These are phyloP conservation scores for Colletotrichum sp. DNA, from an alignment of 2,329 filamentous ascomycete species.

Conservation along the genomic window DNA sequence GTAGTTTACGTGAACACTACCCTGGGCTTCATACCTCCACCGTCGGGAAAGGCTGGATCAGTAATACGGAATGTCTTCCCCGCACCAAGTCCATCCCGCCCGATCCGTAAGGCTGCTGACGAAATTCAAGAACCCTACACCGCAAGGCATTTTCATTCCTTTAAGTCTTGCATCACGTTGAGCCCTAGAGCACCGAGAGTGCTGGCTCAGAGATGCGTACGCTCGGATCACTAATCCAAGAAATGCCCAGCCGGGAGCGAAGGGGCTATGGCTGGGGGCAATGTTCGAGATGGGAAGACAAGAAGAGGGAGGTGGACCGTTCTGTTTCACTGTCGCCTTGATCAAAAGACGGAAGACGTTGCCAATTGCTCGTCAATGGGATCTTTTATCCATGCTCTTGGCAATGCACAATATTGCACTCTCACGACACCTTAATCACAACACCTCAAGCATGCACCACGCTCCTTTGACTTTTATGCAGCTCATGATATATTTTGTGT, in stretches of 20 bases:
- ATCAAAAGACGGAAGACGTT: background rate
- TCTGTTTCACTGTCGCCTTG: background rate
- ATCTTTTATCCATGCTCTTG: background rate
- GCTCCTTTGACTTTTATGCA: no score
- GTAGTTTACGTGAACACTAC: background rate
- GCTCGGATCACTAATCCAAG: background rate
- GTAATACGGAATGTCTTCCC: background rate
- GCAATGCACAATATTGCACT: background rate
- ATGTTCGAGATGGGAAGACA: background rate
- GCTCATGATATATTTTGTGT: no score
- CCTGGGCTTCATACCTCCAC: background rate
- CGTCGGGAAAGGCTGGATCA: background rate
- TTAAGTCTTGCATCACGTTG: background rate
- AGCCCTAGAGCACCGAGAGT: background rate
- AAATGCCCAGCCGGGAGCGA: background rate
- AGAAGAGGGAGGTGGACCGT: background rate
- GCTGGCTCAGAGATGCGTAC: background rate
- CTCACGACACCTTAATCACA: background rate
- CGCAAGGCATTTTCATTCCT: accelerated
- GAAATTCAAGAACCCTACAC: background rate
- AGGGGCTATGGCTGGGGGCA: background rate
- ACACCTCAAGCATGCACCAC: background rate
- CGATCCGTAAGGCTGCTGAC: background rate
- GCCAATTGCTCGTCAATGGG: background rate
- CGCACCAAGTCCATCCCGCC: background rate